phyloP scores from a whole-genome alignment of 345 rosid genomes.

The Dipteronia dyeriana region DNA sequence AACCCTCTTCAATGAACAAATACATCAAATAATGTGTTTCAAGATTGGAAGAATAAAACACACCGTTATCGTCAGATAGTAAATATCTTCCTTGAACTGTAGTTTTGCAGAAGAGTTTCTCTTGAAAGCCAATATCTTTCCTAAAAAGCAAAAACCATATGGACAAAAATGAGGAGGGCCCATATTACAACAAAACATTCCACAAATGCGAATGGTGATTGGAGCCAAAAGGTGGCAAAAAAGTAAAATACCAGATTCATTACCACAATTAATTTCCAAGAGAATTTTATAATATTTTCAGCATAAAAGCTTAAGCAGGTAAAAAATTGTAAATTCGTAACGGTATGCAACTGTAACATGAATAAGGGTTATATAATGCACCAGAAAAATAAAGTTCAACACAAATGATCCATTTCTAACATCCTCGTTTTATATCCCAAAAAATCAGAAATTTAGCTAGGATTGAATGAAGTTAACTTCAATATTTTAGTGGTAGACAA shows the following conservation, averaged over 20 bases:
- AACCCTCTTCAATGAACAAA: not conserved
- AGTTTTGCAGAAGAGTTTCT: conserved; percentile 55
- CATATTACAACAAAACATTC: not conserved
- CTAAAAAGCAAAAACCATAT: conserved; percentile 35
- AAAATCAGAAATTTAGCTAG: too few species aligned
- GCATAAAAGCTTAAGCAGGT: not conserved
- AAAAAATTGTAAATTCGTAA: not conserved
- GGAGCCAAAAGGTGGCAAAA: not conserved
- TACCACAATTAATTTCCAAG: not conserved
- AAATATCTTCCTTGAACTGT: conserved; percentile 87
- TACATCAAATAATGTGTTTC: not conserved
- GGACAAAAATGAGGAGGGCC: not conserved
- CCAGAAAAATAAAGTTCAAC: not conserved
- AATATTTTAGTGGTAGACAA: not conserved
- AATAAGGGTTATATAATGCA: not conserved
- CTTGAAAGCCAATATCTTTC: conserved; percentile 61
- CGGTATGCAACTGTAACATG: too few species aligned
- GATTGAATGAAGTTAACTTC: not conserved
- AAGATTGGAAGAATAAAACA: conserved; percentile 13
- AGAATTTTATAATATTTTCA: not conserved
- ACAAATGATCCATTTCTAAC: not conserved
- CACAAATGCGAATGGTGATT: not conserved
- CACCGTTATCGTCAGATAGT: conserved; percentile 83
- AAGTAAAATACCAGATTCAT: not conserved
- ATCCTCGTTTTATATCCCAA: not conserved